phyloP scores from a whole-genome alignment of 2,329 filamentous ascomycete genomes.

The Phialocephala subalpina region DNA sequence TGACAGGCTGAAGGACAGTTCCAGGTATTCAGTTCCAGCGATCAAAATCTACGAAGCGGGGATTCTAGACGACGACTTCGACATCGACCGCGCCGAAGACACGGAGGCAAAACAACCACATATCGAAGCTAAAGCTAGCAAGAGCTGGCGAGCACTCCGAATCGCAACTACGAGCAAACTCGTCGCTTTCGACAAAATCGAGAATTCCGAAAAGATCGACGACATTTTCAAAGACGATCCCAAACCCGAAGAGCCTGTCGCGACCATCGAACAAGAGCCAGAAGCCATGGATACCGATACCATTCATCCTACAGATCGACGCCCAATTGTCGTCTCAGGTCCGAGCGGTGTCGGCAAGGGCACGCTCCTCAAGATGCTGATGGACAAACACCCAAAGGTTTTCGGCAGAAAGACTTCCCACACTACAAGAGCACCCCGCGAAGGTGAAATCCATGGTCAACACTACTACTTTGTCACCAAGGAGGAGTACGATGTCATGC shows the following conservation, averaged over 20 bases:
- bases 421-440: conserved; percentile 58
- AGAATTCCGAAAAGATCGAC: conserved; percentile 77
- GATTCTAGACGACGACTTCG: conserved; percentile 83
- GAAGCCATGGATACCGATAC: conserved; percentile 46
- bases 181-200: conserved; percentile 84
- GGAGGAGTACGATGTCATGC: conserved; percentile 63
- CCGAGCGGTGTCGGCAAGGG: conserved; percentile 69
- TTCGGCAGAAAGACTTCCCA: conserved; percentile 67
- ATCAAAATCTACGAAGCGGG: conserved; percentile 74
- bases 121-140: conserved; percentile 81
- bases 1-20: conserved; percentile 71
- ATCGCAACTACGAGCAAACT: conserved; percentile 79
- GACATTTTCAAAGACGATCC: conserved; percentile 60
- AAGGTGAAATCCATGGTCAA: conserved; percentile 60
- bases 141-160: conserved; percentile 88
- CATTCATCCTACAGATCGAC: conserved; percentile 55
- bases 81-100: conserved; percentile 81
- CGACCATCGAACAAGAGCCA: conserved; percentile 45
- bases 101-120: conserved; percentile 63
- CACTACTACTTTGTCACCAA: conserved; percentile 64
- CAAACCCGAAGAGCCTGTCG: conserved; percentile 45
- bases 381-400: conserved; percentile 68
- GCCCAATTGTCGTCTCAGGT: conserved; percentile 72
- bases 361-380: conserved; percentile 67
- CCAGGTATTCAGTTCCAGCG: conserved; percentile 73